Evolutionary conservation across 495 filamentous ascomycete species (phyloP).

Genomic region (Annulohypoxylon nitens): DNA sequence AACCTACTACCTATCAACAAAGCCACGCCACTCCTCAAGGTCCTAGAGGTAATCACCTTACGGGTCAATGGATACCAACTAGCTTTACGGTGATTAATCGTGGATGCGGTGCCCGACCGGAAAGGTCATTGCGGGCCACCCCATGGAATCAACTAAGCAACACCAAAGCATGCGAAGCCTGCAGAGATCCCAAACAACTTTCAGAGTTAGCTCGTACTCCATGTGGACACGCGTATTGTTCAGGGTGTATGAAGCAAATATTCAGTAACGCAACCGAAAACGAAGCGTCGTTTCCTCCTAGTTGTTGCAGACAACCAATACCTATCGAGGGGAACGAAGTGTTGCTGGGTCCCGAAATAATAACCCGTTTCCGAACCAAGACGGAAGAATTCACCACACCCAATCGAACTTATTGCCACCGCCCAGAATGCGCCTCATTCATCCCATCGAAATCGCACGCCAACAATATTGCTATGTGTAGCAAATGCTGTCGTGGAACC

Average conservation of each 20-base stretch:
- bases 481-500: conserved; percentile 54
- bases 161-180: conserved; percentile 29
- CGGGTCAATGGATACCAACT: too few species aligned
- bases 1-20: too few species aligned
- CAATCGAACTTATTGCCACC: conserved; percentile 64
- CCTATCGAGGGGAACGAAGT: conserved; percentile 46
- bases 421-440: conserved; percentile 59
- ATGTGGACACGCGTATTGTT: conserved; percentile 64
- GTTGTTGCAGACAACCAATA: conserved; percentile 63
- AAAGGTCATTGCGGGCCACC: conserved; percentile 46
- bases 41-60: too few species aligned
- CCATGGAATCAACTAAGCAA: background rate
- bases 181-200: conserved; percentile 30
- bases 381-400: conserved; percentile 60
- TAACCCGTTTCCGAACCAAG: conserved; percentile 57
- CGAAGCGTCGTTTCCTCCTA: conserved; percentile 66
- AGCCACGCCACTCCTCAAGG: too few species aligned
- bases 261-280: conserved; percentile 59
- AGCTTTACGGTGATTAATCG: too few species aligned
- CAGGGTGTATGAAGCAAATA: conserved; percentile 56
- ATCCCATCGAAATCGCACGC: conserved; percentile 53
- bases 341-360: conserved; percentile 48
- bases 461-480: conserved; percentile 57
- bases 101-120: conserved; percentile 9
- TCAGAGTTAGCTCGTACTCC: conserved; percentile 37